These are phyloP conservation scores for Phaeosphaeria sp. DNA, from an alignment of 2,329 filamentous ascomycete genomes.

Conservation along the genomic window DNA sequence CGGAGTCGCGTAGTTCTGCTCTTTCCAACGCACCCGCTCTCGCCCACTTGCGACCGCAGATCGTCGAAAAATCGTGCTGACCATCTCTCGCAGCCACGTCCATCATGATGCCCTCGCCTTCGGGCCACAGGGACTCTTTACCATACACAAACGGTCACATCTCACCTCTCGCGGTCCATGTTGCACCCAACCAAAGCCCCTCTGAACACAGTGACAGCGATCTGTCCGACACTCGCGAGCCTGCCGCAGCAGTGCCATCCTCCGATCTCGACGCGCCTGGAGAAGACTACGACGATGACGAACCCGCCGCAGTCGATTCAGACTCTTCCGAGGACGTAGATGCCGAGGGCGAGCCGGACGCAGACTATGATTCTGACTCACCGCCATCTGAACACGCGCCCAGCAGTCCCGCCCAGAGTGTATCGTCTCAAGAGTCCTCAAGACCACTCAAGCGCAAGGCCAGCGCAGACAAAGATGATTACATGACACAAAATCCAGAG, in stretches of 20 bases:
- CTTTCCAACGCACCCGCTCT: conserved; percentile 46
- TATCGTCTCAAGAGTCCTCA: conserved; percentile 74
- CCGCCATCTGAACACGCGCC: conserved; percentile 50
- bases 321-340: conserved; percentile 58
- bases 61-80: conserved; percentile 50
- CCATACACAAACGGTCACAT: conserved; percentile 71
- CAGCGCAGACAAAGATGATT: conserved; percentile 76
- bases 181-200: conserved; percentile 51
- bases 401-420: conserved; percentile 64
- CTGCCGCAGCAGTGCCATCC: conserved; percentile 51
- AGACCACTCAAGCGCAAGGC: conserved; percentile 71
- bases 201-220: conserved; percentile 74
- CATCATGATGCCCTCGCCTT: conserved; percentile 67
- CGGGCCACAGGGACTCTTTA: conserved; percentile 67
- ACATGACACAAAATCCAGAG: conserved; percentile 89
- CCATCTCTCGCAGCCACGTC: conserved; percentile 62
- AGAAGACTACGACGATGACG: conserved; percentile 51
- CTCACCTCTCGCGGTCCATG: conserved; percentile 61
- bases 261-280: conserved; percentile 50
- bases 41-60: conserved; percentile 36
- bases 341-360: conserved; percentile 61
- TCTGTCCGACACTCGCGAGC: conserved; percentile 73
- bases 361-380: conserved; percentile 76
- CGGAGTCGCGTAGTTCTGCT: conserved; percentile 52
- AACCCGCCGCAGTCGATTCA: conserved; percentile 53